Evolutionary conservation across 768 basidiomycete species (phyloP), one percentile per base, ranked within the genome.

Genomic region (Tulasnella calospora): DNA sequence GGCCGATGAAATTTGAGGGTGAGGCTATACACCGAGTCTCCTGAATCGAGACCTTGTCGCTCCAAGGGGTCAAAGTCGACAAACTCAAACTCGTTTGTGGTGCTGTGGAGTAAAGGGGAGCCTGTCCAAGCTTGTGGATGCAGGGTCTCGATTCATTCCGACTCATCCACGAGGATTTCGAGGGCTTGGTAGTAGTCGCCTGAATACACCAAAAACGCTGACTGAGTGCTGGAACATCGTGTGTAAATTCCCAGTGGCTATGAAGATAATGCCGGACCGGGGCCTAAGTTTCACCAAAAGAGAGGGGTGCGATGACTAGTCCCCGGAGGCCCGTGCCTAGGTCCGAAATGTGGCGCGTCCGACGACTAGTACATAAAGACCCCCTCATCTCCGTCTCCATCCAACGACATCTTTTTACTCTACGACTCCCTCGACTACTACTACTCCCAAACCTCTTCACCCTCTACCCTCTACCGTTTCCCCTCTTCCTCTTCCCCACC

Each of bases 281-380:
- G 33, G 61, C 27, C 61, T 35, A 67, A 67, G 30, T 7, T 33
- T 67, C 6, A 13, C 51, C 51, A n/a, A 47, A 15, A 51, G 61
- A 67, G 4, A 67, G 61, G 30, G 61, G 61, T 35, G 17, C 1
- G 61, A 67, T 67, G 61, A 67, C 61, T 67, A 13, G 21, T 21
- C 61, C 33, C 33, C 61, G 61, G 61, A 67, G 61, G 61, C 35
- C 61, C 61, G 61, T 67, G 30, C 61, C 61, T 67, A 67, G 61
- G 30, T 67, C 61, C 61, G 61, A 67, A 35, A 27, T 12, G 30
- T 33, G 61, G 30, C 61, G 27, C 61, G 6, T 67, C 27, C 27
- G 61, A 67, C 61, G 61, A 67, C 61, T 30, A 67, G 61, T 67
- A 67, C 61, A 67, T 67, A 67, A 67, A 67, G 30, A 27, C 61